Conservation (phyloP, 257 asterid genomes). For the Linderniella brevidens region DNA sequence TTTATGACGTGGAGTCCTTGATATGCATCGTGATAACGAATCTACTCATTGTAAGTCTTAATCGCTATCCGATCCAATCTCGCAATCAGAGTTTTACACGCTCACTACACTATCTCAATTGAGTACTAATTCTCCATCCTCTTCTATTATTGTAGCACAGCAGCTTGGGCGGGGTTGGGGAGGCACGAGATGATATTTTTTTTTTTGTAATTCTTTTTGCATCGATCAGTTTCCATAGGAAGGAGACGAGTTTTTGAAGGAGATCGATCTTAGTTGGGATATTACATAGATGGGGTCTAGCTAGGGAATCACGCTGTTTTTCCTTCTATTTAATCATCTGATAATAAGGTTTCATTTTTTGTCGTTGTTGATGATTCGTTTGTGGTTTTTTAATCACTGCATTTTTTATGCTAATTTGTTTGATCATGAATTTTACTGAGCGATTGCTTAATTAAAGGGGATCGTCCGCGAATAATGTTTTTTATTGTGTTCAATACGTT, state of each 20-base stretch:
- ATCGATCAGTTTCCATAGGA: conserved; percentile 48
- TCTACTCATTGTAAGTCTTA: conserved; percentile 21
- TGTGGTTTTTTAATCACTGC: background rate
- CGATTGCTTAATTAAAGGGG: too few relatives aligned
- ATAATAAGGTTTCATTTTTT: conserved; percentile 25
- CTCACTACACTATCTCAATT: conserved; percentile 25
- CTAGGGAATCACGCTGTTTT: conserved; percentile 48
- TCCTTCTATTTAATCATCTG: conserved; percentile 2
- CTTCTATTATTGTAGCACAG: conserved; percentile 17
- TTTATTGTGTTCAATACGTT: background rate
- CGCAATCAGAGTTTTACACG: background rate
- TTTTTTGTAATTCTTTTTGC: conserved; percentile 11
- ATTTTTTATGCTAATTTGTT: background rate
- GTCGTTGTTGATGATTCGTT: background rate
- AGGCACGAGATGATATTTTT: too few relatives aligned
- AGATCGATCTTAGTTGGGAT: conserved; percentile 65
- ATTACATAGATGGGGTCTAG: conserved; percentile 65
- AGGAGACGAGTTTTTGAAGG: conserved; percentile 17
- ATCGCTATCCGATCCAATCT: conserved; percentile 3
- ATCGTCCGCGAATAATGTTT: background rate
- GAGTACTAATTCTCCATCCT: conserved; percentile 44
- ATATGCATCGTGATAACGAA: background rate
- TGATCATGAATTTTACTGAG: too few relatives aligned
- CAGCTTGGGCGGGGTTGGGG: background rate
- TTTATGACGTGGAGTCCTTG: conserved; percentile 1